Evolutionary conservation across 345 rosid species (phyloP), one percentile per base, ranked within the genome.

Genomic region (Brassica cretica): DNA sequence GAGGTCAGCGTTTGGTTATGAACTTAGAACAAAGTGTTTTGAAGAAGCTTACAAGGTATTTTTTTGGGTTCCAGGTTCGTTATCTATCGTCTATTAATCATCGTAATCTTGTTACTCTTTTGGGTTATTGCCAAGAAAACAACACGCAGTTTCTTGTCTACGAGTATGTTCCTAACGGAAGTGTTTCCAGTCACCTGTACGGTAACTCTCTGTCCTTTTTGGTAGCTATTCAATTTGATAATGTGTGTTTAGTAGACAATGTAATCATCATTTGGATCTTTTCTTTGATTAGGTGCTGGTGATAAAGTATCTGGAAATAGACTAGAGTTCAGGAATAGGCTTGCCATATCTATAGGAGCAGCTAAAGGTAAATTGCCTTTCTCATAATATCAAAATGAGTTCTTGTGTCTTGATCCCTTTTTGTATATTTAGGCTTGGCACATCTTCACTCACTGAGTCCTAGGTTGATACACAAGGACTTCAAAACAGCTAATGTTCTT

Each of bases 351-450:
- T 84, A 88, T 86, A 49, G 96, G 90, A 89, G 94, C 99, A 68
- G 98, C 97, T 85, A 92, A 86, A 95, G 99, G 99, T 95, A 93
- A 90, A 89, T 86, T 86, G 82, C 89, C 87, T 89, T 87, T 11
- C 35, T 69, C 80, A 9, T 46, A 12, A 27, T 12, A 64, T 7
- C 18, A 25, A 8, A 8, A 41, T 33, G 77, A 35, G 41, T 49
- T 27, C 39, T 67, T 83, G 41, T 35, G 41, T 35, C 41, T 35
- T 35, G 41, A 35, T 35, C 41, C 10, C 9, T 8, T 8, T 35
- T 32, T 74, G 6, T 35, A 55, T 82, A 6, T 80, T 63, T 91
- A 94, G 98, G 98, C 76, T 80, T 94, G 90, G 91, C 87, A 78
- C 91, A 94, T 88, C 89, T 94, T 73, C 98, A 94, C 73, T 87